Base-by-base conservation (phyloP, 2,329 filamentous ascomycete species). In the Alternaria sp. region DNA sequence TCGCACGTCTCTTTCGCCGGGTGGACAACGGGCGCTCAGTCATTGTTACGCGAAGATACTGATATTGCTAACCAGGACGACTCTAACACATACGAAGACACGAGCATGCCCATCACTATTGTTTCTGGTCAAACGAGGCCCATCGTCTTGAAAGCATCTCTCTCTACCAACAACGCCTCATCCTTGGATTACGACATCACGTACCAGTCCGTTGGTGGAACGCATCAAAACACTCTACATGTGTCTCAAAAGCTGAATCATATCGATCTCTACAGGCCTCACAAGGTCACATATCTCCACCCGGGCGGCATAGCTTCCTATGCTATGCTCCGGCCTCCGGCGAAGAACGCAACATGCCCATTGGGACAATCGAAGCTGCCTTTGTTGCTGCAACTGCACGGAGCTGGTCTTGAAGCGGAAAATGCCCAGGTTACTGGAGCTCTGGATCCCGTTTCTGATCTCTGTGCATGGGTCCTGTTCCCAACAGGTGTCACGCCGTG, bases 401-500 rank as follows among this genome's bases (percentile, higher is more conserved):
- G 87, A 12, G 87, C 87, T 30, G 87, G 86, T 0, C 74, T 88
- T 11, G 86, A 88, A 64, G 86, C 83, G 28, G 84, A 86, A 61
- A 81, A 77, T 58, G 74, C 81, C 13, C 71, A 81, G 65, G 82
- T 84, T 2, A 78, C 83, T 45, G 80, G 83, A 57, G 81, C 82
- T 61, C 74, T 89, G 32, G 82, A 87, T 70, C 76, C 78, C 19
- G 77, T 86, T 1, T 80, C 84, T 21, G 82, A 87, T 62, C 74
- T 88, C 21, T 86, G 84, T 64, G 83, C 85, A 3, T 89, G 86
- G 85, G 78, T 85, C 1, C 55, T 89, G 15, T 84, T 86, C 67
- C 86, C 87, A 10, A 86, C 83, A 4, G 87, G 87, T 21, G 85
- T 85, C 15, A 88, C 86, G 17, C 76, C 85, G 6, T 89, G 87